phyloP scores from a whole-genome alignment of 164 flowering plant genomes.

The Magnolia changhungtana region DNA sequence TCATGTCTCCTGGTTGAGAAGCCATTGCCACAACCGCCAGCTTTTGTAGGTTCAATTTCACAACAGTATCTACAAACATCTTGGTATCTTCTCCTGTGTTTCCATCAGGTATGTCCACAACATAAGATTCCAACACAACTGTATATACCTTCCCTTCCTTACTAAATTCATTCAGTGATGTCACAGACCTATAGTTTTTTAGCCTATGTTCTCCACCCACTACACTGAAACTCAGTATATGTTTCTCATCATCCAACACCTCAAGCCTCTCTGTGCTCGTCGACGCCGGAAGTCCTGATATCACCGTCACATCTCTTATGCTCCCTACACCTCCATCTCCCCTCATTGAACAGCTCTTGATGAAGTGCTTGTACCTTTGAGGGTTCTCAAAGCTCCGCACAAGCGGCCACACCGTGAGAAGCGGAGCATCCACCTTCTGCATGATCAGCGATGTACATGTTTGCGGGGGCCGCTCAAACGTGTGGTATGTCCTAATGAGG shows the following conservation, averaged over 20 bases:
- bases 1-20: constrained; percentile 12
- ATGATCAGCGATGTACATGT: constrained; percentile 61
- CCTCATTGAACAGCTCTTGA: constrained; percentile 55
- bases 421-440: constrained; percentile 63
- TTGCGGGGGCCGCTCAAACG: constrained; percentile 26
- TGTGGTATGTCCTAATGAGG: constrained; percentile 44
- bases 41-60: constrained; percentile 67
- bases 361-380: constrained; percentile 74
- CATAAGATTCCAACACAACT: constrained; percentile 64
- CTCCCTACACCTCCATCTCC: constrained; percentile 72
- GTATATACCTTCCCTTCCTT: constrained; percentile 50
- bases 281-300: constrained; percentile 77
- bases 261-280: constrained; percentile 75
- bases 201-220: constrained; percentile 78
- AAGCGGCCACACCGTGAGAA: constrained; percentile 55
- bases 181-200: constrained; percentile 57
- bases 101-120: constrained; percentile 78
- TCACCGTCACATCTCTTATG: constrained; percentile 61
- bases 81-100: constrained; percentile 74
- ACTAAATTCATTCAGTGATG: constrained; percentile 55
- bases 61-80: constrained; percentile 73
- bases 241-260: constrained; percentile 63
- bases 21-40: constrained; percentile 54
- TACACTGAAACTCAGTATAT: constrained; percentile 63
- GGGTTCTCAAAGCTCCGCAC: constrained; percentile 69